Conservation (phyloP, 1,284 basidiomycete genomes). For the Tilletia setariae region DNA sequence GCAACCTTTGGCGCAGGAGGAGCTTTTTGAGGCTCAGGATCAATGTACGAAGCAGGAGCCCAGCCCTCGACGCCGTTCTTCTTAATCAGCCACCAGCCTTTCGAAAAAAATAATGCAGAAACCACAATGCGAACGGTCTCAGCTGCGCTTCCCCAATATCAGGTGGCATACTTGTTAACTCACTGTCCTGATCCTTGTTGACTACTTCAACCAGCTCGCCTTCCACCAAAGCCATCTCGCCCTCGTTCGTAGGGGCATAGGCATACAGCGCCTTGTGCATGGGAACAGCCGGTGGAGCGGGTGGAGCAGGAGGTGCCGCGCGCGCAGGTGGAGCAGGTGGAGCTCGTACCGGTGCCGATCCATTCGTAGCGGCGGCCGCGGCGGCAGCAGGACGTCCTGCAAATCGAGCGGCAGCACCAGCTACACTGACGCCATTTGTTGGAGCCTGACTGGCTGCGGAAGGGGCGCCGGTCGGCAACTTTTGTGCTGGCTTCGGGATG, state of each 20-base stretch:
- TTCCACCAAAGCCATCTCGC: slow-evolving; percentile 84
- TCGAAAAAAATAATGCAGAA: slow-evolving; percentile 17
- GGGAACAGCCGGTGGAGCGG: slow-evolving; percentile 60
- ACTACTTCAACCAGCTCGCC: slow-evolving; percentile 88
- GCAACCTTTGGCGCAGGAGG: slow-evolving; percentile 40
- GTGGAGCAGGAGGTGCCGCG: slow-evolving; percentile 56
- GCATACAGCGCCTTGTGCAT: slow-evolving; percentile 68
- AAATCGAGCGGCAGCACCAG: background rate
- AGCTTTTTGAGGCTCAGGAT: slow-evolving; percentile 61
- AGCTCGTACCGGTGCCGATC: background rate
- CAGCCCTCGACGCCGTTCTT: slow-evolving; percentile 81
- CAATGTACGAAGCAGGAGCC: slow-evolving; percentile 89
- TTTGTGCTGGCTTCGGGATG: slow-evolving; percentile 19
- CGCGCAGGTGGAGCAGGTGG: background rate
- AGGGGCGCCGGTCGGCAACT: slow-evolving; percentile 19
- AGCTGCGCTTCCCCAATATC: slow-evolving; percentile 22
- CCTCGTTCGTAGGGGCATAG: slow-evolving; percentile 78
- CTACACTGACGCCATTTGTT: background rate
- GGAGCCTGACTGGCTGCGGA: slow-evolving; percentile 26
- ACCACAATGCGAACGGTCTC: background rate
- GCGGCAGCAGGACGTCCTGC: background rate
- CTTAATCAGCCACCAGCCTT: slow-evolving; percentile 89
- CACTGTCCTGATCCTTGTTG: slow-evolving; percentile 70
- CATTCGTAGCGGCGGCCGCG: too few species aligned
- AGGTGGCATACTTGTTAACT: slow-evolving; percentile 13